Evolutionary conservation across 208 protist genomes (phyloP), one percentile per base, ranked within the genome.

Genomic region (Blastocrithidia nonstop): DNA sequence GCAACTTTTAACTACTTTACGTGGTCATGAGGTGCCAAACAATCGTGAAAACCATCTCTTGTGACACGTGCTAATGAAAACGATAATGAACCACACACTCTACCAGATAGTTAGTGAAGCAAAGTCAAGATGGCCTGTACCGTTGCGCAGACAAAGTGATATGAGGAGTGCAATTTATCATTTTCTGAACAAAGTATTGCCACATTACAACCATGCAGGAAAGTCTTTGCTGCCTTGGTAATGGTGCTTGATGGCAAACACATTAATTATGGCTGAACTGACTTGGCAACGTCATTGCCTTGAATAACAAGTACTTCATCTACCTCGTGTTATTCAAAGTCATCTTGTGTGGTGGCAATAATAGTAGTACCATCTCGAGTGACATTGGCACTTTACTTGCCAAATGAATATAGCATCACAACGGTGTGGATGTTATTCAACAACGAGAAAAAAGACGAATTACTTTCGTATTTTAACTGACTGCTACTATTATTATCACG

Each of bases 291-390:
- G n/a, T n/a, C n/a, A n/a, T n/a, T n/a, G n/a, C n/a, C n/a, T n/a
- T n/a, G n/a, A n/a, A n/a, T n/a, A n/a, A 82, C 73, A 27, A 31
- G 24, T 45, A 87, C 72, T 61, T 88, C 73, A 43, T 88, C 78
- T 39, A 88, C 73, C 26, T 79, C 67, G 51, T 84, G 84, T 54
- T 81, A 70, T 55, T 81, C 66, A 43, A 81, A 75, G 47, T 78
- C 72, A 35, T 83, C 71, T 45, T 78, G n/a, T n/a, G n/a, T n/a
- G n/a, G n/a, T n/a, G n/a, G n/a, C n/a, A n/a, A n/a, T n/a, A n/a
- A n/a, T n/a, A n/a, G n/a, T n/a, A n/a, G n/a, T n/a, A n/a, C n/a
- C n/a, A n/a, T n/a, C n/a, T n/a, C n/a, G n/a, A n/a, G n/a, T n/a
- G n/a, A n/a, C n/a, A n/a, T n/a, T n/a, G n/a, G n/a, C n/a, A n/a